Evolutionary conservation across 2,329 filamentous ascomycete species (phyloP).

Genomic region (Beauveria asiatica): DNA sequence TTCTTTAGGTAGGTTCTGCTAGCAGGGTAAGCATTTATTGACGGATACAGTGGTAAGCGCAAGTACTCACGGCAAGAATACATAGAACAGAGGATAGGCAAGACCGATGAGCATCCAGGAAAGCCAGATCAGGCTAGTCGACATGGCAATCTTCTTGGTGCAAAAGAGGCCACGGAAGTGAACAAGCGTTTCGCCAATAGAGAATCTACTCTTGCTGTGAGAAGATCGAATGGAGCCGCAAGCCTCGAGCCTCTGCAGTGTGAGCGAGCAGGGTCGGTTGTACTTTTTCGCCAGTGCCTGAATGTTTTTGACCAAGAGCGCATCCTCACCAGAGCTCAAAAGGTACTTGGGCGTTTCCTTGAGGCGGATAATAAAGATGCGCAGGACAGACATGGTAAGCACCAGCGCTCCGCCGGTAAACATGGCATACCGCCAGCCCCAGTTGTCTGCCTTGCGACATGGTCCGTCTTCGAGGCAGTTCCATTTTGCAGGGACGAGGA

Average conservation of each 20-base stretch:
- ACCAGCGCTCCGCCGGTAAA: slow-evolving; percentile 37
- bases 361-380: slow-evolving; percentile 37
- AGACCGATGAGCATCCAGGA: slow-evolving; percentile 64
- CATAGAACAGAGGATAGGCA: slow-evolving; percentile 67
- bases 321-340: slow-evolving; percentile 36
- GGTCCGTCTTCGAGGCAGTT: slow-evolving; percentile 32
- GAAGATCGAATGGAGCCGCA: slow-evolving; percentile 34
- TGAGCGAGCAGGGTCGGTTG: slow-evolving; percentile 30
- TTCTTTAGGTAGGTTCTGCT: slow-evolving; percentile 46
- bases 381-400: slow-evolving; percentile 34
- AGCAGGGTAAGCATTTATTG: background rate
- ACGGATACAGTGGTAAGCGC: too few species aligned
- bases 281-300: slow-evolving; percentile 41
- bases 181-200: slow-evolving; percentile 25
- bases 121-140: slow-evolving; percentile 57
- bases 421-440: slow-evolving; percentile 41
- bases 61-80: slow-evolving; percentile 52
- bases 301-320: slow-evolving; percentile 39
- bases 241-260: slow-evolving; percentile 35
- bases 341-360: slow-evolving; percentile 42
- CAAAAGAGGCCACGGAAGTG: slow-evolving; percentile 59
- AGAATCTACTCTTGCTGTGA: slow-evolving; percentile 26
- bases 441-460: slow-evolving; percentile 37
- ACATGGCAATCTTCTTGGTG: slow-evolving; percentile 50
- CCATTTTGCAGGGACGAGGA: slow-evolving; percentile 39